Evolutionary conservation across 352 stramenopile species (phyloP), one percentile per base, ranked within the genome.

Genomic region (Lagenidium giganteum): DNA sequence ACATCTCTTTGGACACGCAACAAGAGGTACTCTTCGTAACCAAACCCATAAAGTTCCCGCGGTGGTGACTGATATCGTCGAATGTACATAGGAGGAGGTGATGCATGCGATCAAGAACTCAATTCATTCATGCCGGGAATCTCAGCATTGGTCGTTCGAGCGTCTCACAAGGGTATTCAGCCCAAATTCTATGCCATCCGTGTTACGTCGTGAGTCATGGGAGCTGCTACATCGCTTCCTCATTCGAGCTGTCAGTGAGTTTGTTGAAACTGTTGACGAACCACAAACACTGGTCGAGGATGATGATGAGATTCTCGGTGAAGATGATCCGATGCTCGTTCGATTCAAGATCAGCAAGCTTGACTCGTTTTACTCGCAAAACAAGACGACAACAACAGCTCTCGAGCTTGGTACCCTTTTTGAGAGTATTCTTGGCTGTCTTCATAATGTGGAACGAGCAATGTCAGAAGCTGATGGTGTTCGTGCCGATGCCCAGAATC

Each of bases 11-110:
- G 8, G 76, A 79, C 46, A 59, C 67, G 7, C 57, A 70, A 28
- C 76, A 92, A 60, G 74, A 89, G 57, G 73, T 87, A 58, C 43
- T 59, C 47, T 47, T 44, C 11, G 27, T 17, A 23, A 30, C n/a
- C 39, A 26, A n/a, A n/a, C n/a, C n/a, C n/a, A n/a, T n/a, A n/a
- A n/a, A n/a, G n/a, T n/a, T n/a, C n/a, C n/a, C n/a, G n/a, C n/a
- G n/a, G n/a, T n/a, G n/a, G n/a, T n/a, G n/a, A n/a, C n/a, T n/a
- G n/a, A n/a, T 13, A 0, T 42, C 14, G 9, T 9, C 27, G 27
- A 9, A 14, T 32, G 27, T 38, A 38, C 16, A 18, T 18, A 38
- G 61, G 69, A 84, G 59, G 70, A 83, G 23, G 67, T 87, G 31
- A 38, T 80, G 14, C 64, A 64, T 21, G 70, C 65, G 0, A 32